Conservation (phyloP, 2,329 filamentous ascomycete genomes). For the Fusarium sp. region DNA sequence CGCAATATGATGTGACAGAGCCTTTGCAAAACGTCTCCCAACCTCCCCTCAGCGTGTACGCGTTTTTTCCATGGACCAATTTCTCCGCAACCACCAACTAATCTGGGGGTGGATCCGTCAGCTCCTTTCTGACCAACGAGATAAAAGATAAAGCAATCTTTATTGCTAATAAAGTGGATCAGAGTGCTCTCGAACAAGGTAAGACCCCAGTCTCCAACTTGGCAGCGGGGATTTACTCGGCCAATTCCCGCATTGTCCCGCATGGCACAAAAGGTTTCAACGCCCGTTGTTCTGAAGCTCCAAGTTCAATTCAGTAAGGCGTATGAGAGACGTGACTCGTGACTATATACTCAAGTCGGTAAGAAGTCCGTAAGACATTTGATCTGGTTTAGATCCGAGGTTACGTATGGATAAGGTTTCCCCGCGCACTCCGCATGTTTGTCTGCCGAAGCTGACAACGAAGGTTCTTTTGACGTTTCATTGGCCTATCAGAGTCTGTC, state of each 20-base stretch:
- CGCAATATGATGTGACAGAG: background rate
- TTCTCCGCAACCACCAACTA: conserved; percentile 27
- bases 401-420: conserved; percentile 2
- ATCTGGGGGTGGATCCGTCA: conserved; percentile 23
- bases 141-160: background rate
- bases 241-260: conserved; percentile 1
- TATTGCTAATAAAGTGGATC: conserved; percentile 22
- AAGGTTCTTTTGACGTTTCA: too few relatives aligned
- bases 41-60: background rate
- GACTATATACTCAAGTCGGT: background rate
- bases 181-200: conserved; percentile 14
- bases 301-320: background rate
- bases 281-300: background rate
- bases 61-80: conserved; percentile 2
- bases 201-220: conserved; percentile 1
- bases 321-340: background rate
- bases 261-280: too few relatives aligned
- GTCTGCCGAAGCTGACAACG: background rate
- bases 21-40: conserved; percentile 19
- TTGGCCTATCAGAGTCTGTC: too few relatives aligned
- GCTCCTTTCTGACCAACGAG: background rate
- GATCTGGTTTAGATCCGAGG: conserved; percentile 5
- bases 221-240: conserved; percentile 4
- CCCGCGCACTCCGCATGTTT: background rate
- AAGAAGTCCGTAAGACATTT: conserved; percentile 9